Percentiles rank a stretch among this genome's conserved stretches.
Conservation (phyloP, 2,329 filamentous ascomycete genomes). For the Sordariomycetes sp. region DNA sequence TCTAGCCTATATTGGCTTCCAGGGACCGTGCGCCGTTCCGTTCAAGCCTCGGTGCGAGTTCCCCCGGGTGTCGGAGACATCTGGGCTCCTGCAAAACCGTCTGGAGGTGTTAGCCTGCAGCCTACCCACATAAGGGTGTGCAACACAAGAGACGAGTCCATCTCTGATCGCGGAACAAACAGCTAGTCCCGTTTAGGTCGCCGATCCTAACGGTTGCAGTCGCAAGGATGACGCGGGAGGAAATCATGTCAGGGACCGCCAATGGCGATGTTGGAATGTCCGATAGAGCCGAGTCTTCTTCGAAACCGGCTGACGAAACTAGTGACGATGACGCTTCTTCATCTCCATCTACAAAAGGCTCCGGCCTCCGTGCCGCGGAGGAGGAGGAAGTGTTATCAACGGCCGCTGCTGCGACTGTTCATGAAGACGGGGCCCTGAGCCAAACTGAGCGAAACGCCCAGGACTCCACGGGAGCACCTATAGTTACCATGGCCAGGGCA, state of each 20-base stretch:
- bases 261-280: neutral
- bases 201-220: neutral
- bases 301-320: neutral
- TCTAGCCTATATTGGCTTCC: neutral
- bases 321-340: neutral
- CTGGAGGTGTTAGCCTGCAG: neutral
- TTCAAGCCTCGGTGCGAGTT: neutral
- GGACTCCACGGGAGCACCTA: constrained; percentile 5
- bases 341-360: neutral
- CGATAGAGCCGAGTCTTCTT: neutral
- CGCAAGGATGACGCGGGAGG: neutral
- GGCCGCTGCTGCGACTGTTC: neutral
- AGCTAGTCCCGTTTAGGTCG: neutral
- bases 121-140: neutral
- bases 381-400: neutral
- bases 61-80: neutral
- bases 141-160: neutral
- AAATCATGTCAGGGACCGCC: neutral
- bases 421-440: neutral
- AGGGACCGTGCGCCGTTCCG: neutral
- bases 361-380: neutral
- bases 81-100: neutral
- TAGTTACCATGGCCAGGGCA: constrained; percentile 35
- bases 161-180: neutral
- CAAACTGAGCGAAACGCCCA: constrained; percentile 16